Evolutionary conservation across 1,284 basidiomycete genomes (phyloP).

Genomic region (Microbotryomycetes sp.): DNA sequence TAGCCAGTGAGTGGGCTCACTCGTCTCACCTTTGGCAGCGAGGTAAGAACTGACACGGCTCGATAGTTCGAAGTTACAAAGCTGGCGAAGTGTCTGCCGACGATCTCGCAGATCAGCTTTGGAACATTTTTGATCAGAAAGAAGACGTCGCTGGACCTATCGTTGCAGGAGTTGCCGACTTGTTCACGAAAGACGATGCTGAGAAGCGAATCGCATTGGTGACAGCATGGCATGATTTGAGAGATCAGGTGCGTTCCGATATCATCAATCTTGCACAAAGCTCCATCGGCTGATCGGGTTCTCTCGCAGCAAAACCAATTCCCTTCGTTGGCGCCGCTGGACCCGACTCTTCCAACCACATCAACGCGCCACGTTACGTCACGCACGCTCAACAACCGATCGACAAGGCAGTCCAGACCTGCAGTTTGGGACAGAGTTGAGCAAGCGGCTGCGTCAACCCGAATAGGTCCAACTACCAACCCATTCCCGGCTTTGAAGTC

Average conservation of each 20-base stretch:
- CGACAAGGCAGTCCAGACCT: conserved; percentile 2
- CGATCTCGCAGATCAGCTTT: conserved; percentile 80
- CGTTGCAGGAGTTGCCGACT: conserved; percentile 67
- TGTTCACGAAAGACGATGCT: conserved; percentile 61
- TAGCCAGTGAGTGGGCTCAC: conserved; percentile 47
- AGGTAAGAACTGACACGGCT: not conserved
- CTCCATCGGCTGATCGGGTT: conserved; percentile 20
- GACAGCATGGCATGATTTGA: conserved; percentile 73
- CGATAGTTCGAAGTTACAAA: conserved; percentile 62
- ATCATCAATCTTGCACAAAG: not conserved
- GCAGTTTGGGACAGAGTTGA: conserved; percentile 36
- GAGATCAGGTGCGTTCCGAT: conserved; percentile 58
- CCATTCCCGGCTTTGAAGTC: conserved; percentile 32
- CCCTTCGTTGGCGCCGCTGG: conserved; percentile 20
- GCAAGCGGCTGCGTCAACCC: conserved; percentile 27
- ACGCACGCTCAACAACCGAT: conserved; percentile 25
- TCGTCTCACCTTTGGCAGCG: too few relatives aligned
- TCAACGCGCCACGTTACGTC: conserved; percentile 3
- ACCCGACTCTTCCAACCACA: conserved; percentile 23
- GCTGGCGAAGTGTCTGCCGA: conserved; percentile 69
- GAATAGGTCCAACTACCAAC: conserved; percentile 21
- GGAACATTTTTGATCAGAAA: conserved; percentile 72
- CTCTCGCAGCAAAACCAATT: conserved; percentile 22
- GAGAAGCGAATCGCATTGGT: conserved; percentile 75
- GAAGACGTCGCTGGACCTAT: conserved; percentile 69